These are phyloP conservation scores for Apophysomyces trapeziformis DNA, from an alignment of 371 early-diverging fungal genomes.

Conservation along the genomic window DNA sequence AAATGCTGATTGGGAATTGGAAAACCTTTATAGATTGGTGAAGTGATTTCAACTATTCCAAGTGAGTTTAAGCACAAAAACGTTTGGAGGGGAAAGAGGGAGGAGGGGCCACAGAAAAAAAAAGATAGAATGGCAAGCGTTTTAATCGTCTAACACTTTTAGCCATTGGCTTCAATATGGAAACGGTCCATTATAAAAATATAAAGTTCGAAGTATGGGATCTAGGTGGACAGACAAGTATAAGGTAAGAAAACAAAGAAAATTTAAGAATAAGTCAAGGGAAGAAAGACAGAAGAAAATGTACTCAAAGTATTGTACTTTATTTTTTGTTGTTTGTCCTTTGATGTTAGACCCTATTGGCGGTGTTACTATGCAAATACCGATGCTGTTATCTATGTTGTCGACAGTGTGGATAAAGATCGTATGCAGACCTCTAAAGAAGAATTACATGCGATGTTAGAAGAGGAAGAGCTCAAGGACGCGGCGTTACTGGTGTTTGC, in stretches of 20 bases:
- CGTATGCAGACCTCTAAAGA: constrained; percentile 90
- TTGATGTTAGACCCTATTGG: constrained; percentile 42
- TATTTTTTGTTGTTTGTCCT: not conserved
- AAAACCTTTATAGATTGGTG: constrained; percentile 83
- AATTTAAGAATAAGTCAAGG: not conserved
- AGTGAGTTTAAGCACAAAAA: constrained; percentile 49
- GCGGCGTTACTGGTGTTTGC: constrained; percentile 86
- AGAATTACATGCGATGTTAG: constrained; percentile 86
- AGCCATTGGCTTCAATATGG: constrained; percentile 93
- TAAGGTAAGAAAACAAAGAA: constrained; percentile 70
- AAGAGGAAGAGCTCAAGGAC: constrained; percentile 88
- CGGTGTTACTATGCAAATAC: constrained; percentile 83
- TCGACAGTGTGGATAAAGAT: constrained; percentile 93
- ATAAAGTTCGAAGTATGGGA: constrained; percentile 98
- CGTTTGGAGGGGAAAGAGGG: no score
- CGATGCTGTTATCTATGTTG: constrained; percentile 94
- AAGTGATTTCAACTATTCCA: constrained; percentile 98
- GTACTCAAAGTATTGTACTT: not conserved
- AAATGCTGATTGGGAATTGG: no score
- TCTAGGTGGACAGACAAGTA: constrained; percentile 97
- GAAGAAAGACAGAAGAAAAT: not conserved
- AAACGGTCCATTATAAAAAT: constrained; percentile 97
- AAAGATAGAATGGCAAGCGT: not conserved
- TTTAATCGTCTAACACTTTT: constrained; percentile 11
- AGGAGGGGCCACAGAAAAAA: not conserved